Conservation (phyloP, 331 rosid species). For the Arachis monticola region DNA sequence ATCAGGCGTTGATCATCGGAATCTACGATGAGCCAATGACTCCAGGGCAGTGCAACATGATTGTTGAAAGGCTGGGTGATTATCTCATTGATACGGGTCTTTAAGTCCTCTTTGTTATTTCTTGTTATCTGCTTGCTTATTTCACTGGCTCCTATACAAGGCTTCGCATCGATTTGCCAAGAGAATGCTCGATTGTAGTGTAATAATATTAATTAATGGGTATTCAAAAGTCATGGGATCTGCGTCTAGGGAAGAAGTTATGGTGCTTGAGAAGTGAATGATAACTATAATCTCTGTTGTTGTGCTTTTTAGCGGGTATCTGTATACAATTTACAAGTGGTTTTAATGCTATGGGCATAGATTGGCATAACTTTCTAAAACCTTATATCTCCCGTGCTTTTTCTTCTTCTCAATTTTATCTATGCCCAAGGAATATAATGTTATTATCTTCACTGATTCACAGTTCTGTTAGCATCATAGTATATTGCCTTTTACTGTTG, state of each 20-base stretch:
- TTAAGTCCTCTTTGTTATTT: slow-evolving; percentile 46
- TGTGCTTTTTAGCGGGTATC: slow-evolving; percentile 57
- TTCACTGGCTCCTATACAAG: slow-evolving; percentile 46
- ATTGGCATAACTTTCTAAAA: slow-evolving; percentile 52
- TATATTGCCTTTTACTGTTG: background rate
- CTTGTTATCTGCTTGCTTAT: slow-evolving; percentile 38
- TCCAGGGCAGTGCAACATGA: slow-evolving; percentile 88
- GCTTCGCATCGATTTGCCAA: slow-evolving; percentile 45
- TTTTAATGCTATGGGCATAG: slow-evolving; percentile 60
- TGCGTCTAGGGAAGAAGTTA: slow-evolving; percentile 48
- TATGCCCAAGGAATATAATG: background rate
- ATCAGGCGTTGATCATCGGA: slow-evolving; percentile 72
- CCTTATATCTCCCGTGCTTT: background rate
- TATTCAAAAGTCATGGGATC: slow-evolving; percentile 12
- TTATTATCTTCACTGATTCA: too few relatives aligned
- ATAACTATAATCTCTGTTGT: slow-evolving; percentile 52
- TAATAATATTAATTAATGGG: slow-evolving; percentile 48
- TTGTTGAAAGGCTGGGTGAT: slow-evolving; percentile 99
- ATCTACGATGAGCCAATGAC: slow-evolving; percentile 96
- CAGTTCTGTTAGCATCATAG: background rate
- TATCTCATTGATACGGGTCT: slow-evolving; percentile 86
- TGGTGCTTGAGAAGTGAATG: slow-evolving; percentile 66
- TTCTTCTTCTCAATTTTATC: background rate
- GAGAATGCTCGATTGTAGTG: slow-evolving; percentile 63
- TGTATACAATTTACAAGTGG: slow-evolving; percentile 49